Percentiles rank a stretch among this genome's conserved stretches.
phyloP scores from a whole-genome alignment of 2,329 filamentous ascomycete genomes.

The Aspergillus pseudoterreus region DNA sequence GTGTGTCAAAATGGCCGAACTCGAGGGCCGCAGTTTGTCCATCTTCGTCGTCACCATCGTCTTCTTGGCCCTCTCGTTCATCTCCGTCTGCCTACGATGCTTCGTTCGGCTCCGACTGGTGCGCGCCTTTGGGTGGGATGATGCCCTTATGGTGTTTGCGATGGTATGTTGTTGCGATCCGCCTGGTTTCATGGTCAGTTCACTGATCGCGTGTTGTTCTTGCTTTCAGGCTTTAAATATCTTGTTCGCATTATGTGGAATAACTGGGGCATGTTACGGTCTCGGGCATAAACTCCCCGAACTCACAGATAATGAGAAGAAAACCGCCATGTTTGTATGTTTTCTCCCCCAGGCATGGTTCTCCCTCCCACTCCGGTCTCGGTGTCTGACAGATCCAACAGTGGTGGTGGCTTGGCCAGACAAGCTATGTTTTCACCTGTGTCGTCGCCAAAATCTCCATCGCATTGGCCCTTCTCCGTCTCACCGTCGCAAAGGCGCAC shows the following conservation, averaged over 20 bases:
- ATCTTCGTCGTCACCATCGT: conserved; percentile 32
- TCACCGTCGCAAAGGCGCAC: conserved; percentile 47
- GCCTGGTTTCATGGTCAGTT: neutral
- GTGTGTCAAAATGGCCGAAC: conserved; percentile 24
- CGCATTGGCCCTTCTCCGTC: conserved; percentile 52
- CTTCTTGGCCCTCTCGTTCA: conserved; percentile 30
- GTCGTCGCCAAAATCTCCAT: conserved; percentile 51
- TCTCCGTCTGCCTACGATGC: conserved; percentile 32
- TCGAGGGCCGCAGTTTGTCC: conserved; percentile 29
- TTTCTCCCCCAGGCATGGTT: neutral
- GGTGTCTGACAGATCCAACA: conserved; percentile 5
- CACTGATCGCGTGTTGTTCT: neutral
- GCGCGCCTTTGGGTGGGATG: conserved; percentile 37
- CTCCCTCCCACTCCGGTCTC: conserved; percentile 1
- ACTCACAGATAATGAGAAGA: conserved; percentile 17
- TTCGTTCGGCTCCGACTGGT: conserved; percentile 34
- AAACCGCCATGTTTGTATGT: conserved; percentile 34
- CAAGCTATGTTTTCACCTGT: conserved; percentile 51
- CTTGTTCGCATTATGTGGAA: conserved; percentile 34
- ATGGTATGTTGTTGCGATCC: conserved; percentile 25
- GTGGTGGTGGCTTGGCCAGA: conserved; percentile 55
- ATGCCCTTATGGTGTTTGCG: conserved; percentile 34
- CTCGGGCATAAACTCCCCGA: conserved; percentile 24
- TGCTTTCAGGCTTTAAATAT: conserved; percentile 26
- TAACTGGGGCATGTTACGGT: conserved; percentile 31